Evolutionary conservation across 305 asterid genomes (phyloP).

Genomic region (Fraxinus paxiana): DNA sequence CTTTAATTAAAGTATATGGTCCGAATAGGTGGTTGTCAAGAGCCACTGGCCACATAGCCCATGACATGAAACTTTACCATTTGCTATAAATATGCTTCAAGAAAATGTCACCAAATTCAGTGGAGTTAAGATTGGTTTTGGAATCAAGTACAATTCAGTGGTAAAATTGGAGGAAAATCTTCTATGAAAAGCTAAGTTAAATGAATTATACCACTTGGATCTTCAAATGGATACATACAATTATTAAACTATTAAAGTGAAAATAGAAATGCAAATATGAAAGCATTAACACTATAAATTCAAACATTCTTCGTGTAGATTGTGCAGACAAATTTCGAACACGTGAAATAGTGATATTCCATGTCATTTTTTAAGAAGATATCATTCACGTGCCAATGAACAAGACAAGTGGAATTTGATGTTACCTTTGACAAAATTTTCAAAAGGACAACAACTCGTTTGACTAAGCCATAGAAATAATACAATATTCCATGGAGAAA

Average conservation of each 20-base stretch:
- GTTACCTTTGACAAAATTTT: neutral
- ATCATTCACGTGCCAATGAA: constrained; percentile 18
- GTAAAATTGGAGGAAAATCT: neutral
- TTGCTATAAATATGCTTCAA: constrained; percentile 15
- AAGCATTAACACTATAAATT: neutral
- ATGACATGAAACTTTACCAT: neutral
- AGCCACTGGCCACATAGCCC: constrained; percentile 18
- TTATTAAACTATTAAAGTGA: neutral
- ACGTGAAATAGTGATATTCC: neutral
- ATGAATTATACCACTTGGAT: neutral
- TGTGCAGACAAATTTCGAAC: neutral
- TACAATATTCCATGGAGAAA: neutral
- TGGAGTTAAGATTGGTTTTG: constrained; percentile 6
- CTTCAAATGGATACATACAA: neutral
- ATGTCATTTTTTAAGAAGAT: neutral
- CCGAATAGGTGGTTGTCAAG: constrained; percentile 24
- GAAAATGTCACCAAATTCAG: constrained; percentile 13
- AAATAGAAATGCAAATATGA: neutral
- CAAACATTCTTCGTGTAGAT: constrained; percentile 9
- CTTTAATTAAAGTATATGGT: constrained; percentile 23
- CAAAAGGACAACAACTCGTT: constrained; percentile 6
- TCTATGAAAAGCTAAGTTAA: neutral
- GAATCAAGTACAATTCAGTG: neutral
- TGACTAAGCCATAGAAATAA: constrained; percentile 6
- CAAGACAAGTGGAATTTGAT: constrained; percentile 2